Percentiles rank a stretch among this genome's conserved stretches.
These are phyloP conservation scores for Citrus unshiu DNA, from an alignment of 345 rosid species.

Conservation along the genomic window DNA sequence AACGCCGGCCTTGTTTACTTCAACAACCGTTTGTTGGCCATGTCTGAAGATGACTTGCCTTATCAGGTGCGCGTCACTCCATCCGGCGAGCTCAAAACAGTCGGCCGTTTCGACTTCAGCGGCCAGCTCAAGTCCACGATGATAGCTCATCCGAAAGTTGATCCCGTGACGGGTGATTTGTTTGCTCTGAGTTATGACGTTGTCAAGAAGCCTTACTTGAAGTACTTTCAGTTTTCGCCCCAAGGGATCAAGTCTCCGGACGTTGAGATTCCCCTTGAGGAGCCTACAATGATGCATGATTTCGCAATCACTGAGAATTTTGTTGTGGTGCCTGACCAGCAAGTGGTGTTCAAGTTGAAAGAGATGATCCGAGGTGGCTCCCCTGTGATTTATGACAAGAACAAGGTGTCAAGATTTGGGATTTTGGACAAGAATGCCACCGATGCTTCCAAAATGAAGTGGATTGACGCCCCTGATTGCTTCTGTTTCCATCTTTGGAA, in stretches of 20 bases:
- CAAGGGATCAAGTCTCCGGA: slow-evolving; percentile 62
- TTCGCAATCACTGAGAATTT: slow-evolving; percentile 76
- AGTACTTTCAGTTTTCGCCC: slow-evolving; percentile 66
- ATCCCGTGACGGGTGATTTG: slow-evolving; percentile 63
- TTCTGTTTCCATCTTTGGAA: slow-evolving; percentile 97
- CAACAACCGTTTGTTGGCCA: slow-evolving; percentile 62
- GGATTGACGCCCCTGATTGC: slow-evolving; percentile 79
- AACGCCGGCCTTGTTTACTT: slow-evolving; percentile 89
- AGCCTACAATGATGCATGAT: slow-evolving; percentile 91
- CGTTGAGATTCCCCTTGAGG: slow-evolving; percentile 58
- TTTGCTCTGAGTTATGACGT: slow-evolving; percentile 85
- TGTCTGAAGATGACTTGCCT: slow-evolving; percentile 91
- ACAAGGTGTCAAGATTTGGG: slow-evolving; percentile 70
- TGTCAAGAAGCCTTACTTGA: slow-evolving; percentile 66
- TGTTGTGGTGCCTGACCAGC: slow-evolving; percentile 84
- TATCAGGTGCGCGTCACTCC: slow-evolving; percentile 66
- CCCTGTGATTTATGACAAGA: slow-evolving; percentile 76
- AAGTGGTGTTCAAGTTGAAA: slow-evolving; percentile 74
- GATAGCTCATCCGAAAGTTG: slow-evolving; percentile 94
- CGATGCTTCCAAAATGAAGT: slow-evolving; percentile 38
- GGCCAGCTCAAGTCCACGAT: slow-evolving; percentile 61
- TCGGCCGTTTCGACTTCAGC: slow-evolving; percentile 60
- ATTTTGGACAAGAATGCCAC: slow-evolving; percentile 58
- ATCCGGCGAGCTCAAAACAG: slow-evolving; percentile 59
- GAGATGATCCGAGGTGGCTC: slow-evolving; percentile 86